phyloP scores from a whole-genome alignment of 768 basidiomycete genomes.

The Podaxis rugospora region DNA sequence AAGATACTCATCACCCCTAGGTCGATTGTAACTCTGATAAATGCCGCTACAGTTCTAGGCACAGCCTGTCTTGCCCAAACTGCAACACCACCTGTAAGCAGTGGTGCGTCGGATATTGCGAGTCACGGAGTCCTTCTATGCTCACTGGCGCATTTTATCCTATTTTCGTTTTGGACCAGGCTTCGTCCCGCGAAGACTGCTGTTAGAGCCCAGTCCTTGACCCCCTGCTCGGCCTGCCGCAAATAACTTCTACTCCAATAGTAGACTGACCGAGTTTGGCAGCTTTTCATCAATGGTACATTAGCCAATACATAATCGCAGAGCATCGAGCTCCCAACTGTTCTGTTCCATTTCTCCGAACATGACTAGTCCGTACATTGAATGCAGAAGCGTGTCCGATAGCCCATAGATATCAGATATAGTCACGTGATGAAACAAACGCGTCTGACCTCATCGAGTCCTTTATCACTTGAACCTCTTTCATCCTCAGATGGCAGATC shows the following conservation, averaged over 20 bases:
- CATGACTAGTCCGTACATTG: not conserved
- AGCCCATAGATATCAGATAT: not conserved
- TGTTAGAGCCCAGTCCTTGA: constrained; percentile 14
- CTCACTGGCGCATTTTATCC: not conserved
- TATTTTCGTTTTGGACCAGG: constrained; percentile 14
- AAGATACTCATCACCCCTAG: constrained; percentile 20
- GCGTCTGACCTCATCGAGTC: not conserved
- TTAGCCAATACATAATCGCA: not conserved
- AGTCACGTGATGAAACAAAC: not conserved
- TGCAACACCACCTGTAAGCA: constrained; percentile 37
- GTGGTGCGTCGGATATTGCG: constrained; percentile 23
- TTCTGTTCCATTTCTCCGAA: not conserved
- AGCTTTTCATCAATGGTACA: not conserved
- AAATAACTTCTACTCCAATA: not conserved
- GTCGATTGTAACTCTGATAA: constrained; percentile 35
- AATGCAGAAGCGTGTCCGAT: not conserved
- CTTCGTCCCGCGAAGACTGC: constrained; percentile 23
- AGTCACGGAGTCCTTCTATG: not conserved
- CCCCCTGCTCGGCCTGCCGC: constrained; percentile 16
- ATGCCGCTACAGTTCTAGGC: constrained; percentile 40
- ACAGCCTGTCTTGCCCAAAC: constrained; percentile 27
- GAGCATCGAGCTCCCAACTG: not conserved
- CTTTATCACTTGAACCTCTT: constrained; percentile 7
- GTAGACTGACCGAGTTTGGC: not conserved
- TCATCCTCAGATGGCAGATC: constrained; percentile 49